Evolutionary conservation across 805 yeast genomes (phyloP).

Genomic region (Candida pini): DNA sequence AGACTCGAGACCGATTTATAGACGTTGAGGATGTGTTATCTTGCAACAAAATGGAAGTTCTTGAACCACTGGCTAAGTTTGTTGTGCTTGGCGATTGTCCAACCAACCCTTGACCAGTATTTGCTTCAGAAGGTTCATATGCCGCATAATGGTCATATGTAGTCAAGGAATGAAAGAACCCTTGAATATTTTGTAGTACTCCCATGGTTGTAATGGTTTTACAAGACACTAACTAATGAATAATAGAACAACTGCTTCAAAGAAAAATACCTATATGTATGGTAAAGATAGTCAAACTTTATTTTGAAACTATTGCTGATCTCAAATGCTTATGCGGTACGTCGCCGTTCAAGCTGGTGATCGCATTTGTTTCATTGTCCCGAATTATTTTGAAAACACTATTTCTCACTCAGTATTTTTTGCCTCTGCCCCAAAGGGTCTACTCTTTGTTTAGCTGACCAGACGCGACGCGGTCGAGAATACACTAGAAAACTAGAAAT

Average conservation of each 20-base stretch:
- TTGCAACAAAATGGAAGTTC: constrained; percentile 25
- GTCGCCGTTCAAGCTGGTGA: too few species aligned
- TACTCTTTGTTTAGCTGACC: too few species aligned
- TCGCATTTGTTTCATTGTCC: too few species aligned
- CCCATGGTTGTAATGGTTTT: constrained; percentile 19
- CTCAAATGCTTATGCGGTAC: too few species aligned
- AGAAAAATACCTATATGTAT: too few species aligned
- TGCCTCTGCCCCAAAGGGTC: too few species aligned
- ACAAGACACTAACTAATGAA: too few species aligned
- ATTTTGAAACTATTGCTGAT: background rate
- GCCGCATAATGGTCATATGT: constrained; percentile 58
- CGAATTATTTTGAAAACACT: too few species aligned
- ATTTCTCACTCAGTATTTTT: too few species aligned
- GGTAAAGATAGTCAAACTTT: background rate
- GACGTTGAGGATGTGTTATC: constrained; percentile 29
- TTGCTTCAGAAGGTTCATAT: constrained; percentile 31
- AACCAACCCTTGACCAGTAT: constrained; percentile 25
- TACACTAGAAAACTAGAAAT: too few species aligned
- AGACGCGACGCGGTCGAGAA: too few species aligned
- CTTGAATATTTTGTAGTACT: constrained; percentile 27
- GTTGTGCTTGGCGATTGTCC: constrained; percentile 10
- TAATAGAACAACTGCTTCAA: too few species aligned
- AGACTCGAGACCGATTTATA: constrained; percentile 35
- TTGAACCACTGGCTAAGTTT: constrained; percentile 16
- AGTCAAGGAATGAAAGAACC: constrained; percentile 42